Evolutionary conservation across 2,329 filamentous ascomycete species (phyloP), one percentile per base, ranked within the genome.

Genomic region (Exserohilum rostratum): DNA sequence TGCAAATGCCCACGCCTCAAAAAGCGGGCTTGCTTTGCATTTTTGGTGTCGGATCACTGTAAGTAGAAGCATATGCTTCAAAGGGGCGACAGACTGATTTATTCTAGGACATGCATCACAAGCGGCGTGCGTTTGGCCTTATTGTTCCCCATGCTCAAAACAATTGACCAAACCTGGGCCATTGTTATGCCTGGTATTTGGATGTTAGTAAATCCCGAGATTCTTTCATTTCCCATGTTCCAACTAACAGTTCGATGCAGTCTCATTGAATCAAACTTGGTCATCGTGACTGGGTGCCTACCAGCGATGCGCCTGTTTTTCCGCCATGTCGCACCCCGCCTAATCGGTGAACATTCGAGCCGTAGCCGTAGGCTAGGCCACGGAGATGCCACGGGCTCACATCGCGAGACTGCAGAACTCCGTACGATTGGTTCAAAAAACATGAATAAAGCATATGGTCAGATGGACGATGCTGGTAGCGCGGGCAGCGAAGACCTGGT

Each of bases 291-390:
- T 53, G 76, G 72, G 6, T 73, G 74, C 5, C 70, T 78, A n/a
- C 76, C 77, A 0, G 77, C 76, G 0, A 61, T 79, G 11, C 72
- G 73, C 13, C 73, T 75, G 9, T 78, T 78, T 68, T 70, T 78
- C 55, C 66, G 66, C 0, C 72, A 76, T 44, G 62, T 78, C 12
- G 68, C 74, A 0, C 75, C 76, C 1, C 50, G 29, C 7, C 18
- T 60, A 22, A 53, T 61, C 15, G 56, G 58, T 18, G 58, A 62
- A 37, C 60, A 50, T 2, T 46, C 50, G 15, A 10, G 55, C 27
- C 51, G 35, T 2, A 60, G 53, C 20, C 45, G 54, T 6, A 50
- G 53, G 17, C 39, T 37, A 38, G 39, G 29, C 30, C 42, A 44
- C 13, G 52, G 46, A 5, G 55, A 62, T 5, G 34, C 27, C 1